A percentile compares a stretch with the other conserved stretches of the same genome.
Conservation (phyloP, 139 green algal species). For the Chlorella sp. region DNA sequence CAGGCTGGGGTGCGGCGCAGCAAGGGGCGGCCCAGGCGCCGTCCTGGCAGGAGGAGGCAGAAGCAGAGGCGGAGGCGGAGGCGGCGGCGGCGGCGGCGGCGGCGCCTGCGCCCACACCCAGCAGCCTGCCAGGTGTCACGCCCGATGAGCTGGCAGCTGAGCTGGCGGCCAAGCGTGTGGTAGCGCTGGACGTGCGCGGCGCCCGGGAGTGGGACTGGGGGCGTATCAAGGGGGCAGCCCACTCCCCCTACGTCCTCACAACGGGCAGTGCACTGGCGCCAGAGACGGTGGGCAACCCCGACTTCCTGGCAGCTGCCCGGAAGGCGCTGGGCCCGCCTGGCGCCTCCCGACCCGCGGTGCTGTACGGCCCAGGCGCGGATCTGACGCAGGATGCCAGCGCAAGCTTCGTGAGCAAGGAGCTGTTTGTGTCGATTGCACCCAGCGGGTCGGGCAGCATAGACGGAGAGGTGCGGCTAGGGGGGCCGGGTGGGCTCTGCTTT, state of each 20-base stretch:
- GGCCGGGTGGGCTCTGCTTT: background rate
- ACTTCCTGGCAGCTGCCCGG: background rate
- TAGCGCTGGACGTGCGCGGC: constrained; percentile 31
- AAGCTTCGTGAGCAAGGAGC: constrained; percentile 1
- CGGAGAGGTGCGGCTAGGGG: background rate
- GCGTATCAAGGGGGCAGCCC: constrained; percentile 17
- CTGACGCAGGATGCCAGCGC: background rate
- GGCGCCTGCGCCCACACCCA: background rate
- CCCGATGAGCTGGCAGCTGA: constrained; percentile 21
- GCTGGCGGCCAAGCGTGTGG: background rate
- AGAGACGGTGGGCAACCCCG: constrained; percentile 1
- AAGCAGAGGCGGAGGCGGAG: background rate
- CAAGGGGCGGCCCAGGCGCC: too few species aligned
- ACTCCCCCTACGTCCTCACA: constrained; percentile 1
- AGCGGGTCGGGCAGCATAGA: background rate
- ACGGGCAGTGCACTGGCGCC: constrained; percentile 14
- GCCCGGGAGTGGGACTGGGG: constrained; percentile 33
- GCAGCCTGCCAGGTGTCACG: constrained; percentile 6
- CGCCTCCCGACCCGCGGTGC: background rate
- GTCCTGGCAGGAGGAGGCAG: background rate
- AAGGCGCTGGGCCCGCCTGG: constrained; percentile 13
- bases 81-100: too few species aligned
- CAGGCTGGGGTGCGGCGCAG: background rate
- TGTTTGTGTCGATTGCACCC: constrained; percentile 36
- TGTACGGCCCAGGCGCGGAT: background rate